Evolutionary conservation across 1,284 basidiomycete genomes (phyloP), one percentile per base, ranked within the genome.

Genomic region (Apiotrichum laibachii): DNA sequence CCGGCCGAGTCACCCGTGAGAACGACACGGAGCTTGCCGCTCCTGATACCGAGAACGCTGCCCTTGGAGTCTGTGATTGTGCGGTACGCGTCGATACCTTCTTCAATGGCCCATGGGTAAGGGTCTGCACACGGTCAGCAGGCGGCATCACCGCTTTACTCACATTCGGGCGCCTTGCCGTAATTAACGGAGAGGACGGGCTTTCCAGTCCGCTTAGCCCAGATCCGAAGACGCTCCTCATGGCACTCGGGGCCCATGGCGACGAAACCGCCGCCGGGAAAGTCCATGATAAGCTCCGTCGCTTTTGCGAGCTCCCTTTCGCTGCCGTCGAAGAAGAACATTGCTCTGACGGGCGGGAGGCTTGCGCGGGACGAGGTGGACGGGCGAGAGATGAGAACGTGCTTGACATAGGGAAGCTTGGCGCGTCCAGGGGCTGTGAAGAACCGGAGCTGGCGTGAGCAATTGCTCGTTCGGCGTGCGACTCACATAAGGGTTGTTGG

Each of bases 191-290:
- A 84, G 44, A 98, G 79, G 2, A 98, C 85, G 12, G 91, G 90
- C 69, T 86, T 86, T 9, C 87, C 84, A 0, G 89, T 92, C 58
- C 83, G 82, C 44, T 86, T 82, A 6, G 93, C 88, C 90, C 95
- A 95, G 65, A 84, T 82, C 52, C 90, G 82, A 50, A 98, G 81
- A n/a, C 95, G 83, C 72, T 98, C 95, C 77, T 96, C 93, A 68
- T 97, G 95, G 77, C 97, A 92, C 67, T 90, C 87, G 1, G 94
- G 94, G 15, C 84, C 85, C 93, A 98, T 97, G 40, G 90, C 90
- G 53, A 98, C 88, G 77, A 97, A 98, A 0, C 95, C 95, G 11
- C 95, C 95, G 9, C 95, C 95, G 21, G 94, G 93, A 63, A 92
- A 88, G 74, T 99, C 95, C 31, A 96, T 80, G 49, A 96, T 86